Percentiles rank a stretch among this genome's conserved stretches.
Evolutionary conservation across 2,329 filamentous ascomycete genomes (phyloP).

Genomic region (Lasiodiplodia sp.): DNA sequence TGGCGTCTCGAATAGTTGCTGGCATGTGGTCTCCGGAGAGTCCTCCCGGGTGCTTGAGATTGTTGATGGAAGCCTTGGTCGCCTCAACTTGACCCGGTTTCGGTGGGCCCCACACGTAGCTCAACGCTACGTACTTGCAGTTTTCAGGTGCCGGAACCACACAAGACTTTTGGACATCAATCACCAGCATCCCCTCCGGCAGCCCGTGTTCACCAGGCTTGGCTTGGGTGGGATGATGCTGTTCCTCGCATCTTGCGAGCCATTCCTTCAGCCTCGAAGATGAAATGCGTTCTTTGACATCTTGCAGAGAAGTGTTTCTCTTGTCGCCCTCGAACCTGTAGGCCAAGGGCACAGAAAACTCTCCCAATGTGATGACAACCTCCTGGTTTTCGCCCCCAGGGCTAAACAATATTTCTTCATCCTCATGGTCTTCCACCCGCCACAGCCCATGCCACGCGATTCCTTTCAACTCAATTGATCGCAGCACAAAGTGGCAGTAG

Average conservation of each 20-base stretch:
- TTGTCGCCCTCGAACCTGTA: neutral
- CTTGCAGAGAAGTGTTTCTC: neutral
- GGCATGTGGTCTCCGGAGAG: neutral
- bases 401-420: neutral
- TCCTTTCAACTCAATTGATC: neutral
- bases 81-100: neutral
- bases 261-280: neutral
- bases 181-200: constrained; percentile 1
- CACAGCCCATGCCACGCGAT: neutral
- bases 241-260: neutral
- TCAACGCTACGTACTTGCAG: constrained; percentile 20
- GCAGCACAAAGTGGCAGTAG: neutral
- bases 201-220: neutral
- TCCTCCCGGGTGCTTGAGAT: neutral
- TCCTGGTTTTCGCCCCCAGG: neutral
- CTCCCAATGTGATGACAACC: neutral
- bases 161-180: neutral
- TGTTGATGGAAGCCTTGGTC: neutral
- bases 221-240: neutral
- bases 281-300: neutral
- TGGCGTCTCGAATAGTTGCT: constrained; percentile 2
- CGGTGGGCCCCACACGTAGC: constrained; percentile 21
- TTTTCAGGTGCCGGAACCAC: neutral
- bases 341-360: neutral
- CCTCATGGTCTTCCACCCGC: neutral